These are phyloP conservation scores for Inonotus hispidus DNA, from an alignment of 1,284 basidiomycete species.

Conservation along the genomic window DNA sequence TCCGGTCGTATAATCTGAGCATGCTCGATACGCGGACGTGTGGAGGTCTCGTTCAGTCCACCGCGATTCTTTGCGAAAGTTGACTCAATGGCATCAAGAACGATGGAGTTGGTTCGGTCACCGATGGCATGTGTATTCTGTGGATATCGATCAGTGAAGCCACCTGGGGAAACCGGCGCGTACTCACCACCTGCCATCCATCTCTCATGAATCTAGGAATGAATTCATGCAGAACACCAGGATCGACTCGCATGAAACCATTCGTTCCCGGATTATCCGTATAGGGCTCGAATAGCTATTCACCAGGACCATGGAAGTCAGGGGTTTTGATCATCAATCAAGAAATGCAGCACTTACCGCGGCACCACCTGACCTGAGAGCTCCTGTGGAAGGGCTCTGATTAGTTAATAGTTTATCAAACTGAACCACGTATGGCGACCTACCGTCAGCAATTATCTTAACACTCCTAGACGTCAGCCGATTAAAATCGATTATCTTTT, in stretches of 20 bases:
- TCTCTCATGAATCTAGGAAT: slow-evolving; percentile 70
- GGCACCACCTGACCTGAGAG: slow-evolving; percentile 84
- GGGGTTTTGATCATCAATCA: not conserved
- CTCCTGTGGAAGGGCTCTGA: slow-evolving; percentile 45
- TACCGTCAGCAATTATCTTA: slow-evolving; percentile 87
- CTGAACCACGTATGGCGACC: slow-evolving; percentile 12
- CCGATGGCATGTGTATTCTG: slow-evolving; percentile 91
- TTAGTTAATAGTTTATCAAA: slow-evolving; percentile 8
- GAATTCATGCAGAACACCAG: slow-evolving; percentile 55
- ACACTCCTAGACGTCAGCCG: slow-evolving; percentile 73
- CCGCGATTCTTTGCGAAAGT: slow-evolving; percentile 39
- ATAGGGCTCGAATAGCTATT: slow-evolving; percentile 72
- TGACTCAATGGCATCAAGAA: slow-evolving; percentile 77
- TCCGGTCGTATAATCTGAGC: slow-evolving; percentile 76
- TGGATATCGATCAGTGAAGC: slow-evolving; percentile 5
- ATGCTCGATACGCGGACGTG: slow-evolving; percentile 84
- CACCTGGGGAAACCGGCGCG: not conserved
- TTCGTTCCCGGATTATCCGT: slow-evolving; percentile 69
- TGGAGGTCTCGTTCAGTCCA: slow-evolving; percentile 52
- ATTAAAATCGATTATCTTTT: slow-evolving; percentile 53
- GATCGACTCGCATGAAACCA: slow-evolving; percentile 73
- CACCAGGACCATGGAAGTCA: not conserved
- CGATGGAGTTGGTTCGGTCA: slow-evolving; percentile 82
- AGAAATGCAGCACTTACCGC: slow-evolving; percentile 50
- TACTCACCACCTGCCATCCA: slow-evolving; percentile 75